These are phyloP conservation scores for Daphne laureola DNA, from an alignment of 441 rosid genomes.

Conservation along the genomic window DNA sequence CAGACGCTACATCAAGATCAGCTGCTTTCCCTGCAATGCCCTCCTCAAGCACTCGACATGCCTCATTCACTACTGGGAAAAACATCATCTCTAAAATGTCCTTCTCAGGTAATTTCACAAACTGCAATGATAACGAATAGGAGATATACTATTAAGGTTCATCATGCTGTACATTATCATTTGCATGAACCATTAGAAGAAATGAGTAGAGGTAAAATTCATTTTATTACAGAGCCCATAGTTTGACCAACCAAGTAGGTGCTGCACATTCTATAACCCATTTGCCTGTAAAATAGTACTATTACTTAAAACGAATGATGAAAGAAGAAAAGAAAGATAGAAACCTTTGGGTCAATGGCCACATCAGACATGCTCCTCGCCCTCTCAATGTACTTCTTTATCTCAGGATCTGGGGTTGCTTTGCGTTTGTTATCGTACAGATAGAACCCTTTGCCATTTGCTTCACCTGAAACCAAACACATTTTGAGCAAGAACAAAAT, in stretches of 20 bases:
- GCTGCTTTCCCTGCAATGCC: constrained; percentile 85
- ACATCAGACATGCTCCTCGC: constrained; percentile 67
- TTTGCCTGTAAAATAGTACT: too few relatives aligned
- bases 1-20: constrained; percentile 75
- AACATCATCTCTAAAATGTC: constrained; percentile 80
- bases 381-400: constrained; percentile 66
- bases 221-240: too few relatives aligned
- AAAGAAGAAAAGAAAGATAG: constrained; percentile 8
- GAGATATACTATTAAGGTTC: not conserved
- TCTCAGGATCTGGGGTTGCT: constrained; percentile 27
- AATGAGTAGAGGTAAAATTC: too few relatives aligned
- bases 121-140: constrained; percentile 24
- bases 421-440: too few relatives aligned
- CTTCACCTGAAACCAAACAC: constrained; percentile 44
- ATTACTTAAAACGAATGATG: too few relatives aligned
- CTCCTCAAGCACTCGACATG: constrained; percentile 78
- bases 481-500: constrained; percentile 6
- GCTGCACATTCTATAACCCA: too few relatives aligned
- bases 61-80: constrained; percentile 87
- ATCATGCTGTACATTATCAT: constrained; percentile 2
- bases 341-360: constrained; percentile 54
- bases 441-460: too few relatives aligned
- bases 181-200: too few relatives aligned
- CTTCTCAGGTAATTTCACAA: constrained; percentile 53
- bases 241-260: too few relatives aligned